Evolutionary conservation across 306 rosid genomes (phyloP).

Genomic region (Pterocarpus macrocarpus): DNA sequence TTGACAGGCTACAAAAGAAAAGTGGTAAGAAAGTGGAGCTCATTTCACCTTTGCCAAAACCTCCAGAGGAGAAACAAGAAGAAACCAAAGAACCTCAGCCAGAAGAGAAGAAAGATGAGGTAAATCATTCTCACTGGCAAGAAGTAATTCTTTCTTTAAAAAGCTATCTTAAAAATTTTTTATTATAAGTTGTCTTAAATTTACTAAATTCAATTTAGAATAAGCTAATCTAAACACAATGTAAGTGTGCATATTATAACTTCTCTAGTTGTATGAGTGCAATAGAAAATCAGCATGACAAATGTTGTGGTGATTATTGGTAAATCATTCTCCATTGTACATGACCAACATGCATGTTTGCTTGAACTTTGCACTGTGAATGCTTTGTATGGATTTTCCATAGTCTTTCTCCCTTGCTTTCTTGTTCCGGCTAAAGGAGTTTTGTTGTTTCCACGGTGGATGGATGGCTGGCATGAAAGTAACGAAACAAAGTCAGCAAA

Average conservation of each 20-base stretch:
- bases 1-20: constrained; percentile 85
- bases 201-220: too few species aligned
- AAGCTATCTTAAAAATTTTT: too few species aligned
- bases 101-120: constrained; percentile 85
- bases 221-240: too few species aligned
- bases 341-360: not conserved
- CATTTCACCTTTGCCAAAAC: constrained; percentile 91
- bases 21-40: constrained; percentile 89
- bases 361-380: too few species aligned
- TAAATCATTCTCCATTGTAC: not conserved
- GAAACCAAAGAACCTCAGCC: constrained; percentile 56
- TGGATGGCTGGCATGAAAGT: constrained; percentile 65
- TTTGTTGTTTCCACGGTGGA: not conserved
- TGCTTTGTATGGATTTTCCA: too few species aligned
- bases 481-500: constrained; percentile 63
- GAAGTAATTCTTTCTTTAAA: not conserved
- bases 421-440: too few species aligned
- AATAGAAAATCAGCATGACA: constrained; percentile 2
- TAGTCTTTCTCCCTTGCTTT: too few species aligned
- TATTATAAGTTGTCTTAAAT: too few species aligned
- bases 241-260: too few species aligned
- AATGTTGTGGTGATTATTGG: not conserved
- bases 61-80: constrained; percentile 63
- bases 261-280: not conserved
- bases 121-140: constrained; percentile 42